Evolutionary conservation across 345 rosid species (phyloP), one percentile per base, ranked within the genome.

Genomic region (Eucalyptus sp.): DNA sequence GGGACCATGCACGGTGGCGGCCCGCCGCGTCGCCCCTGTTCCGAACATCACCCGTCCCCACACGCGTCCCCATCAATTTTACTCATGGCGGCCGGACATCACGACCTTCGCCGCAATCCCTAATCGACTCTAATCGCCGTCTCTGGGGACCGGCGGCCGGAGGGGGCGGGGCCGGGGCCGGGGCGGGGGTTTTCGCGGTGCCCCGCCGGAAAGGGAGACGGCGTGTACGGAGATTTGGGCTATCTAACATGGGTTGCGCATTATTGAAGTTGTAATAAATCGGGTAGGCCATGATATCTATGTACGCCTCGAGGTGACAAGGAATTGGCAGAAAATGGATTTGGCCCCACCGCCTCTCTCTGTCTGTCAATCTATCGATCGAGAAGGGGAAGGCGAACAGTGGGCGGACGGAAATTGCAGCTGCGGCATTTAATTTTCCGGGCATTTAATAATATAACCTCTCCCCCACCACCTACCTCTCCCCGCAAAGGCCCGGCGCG

Each of bases 91-190:
- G 44, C 43, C 20, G 13, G 4, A 33, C 9, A 17, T 24, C 25
- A 2, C 4, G 1, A 9, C 24, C 44, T 68, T 33, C 17, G 9
- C 43, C 44, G 2, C 24, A 17, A 9, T 17, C 80, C 10, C 44
- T 33, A 4, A 68, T 33, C 12, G 3, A 31, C 22, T 0, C 3
- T 16, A 68, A 4, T 5, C 4, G 2, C 3, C 2, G 24, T 17
- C 7, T 14, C 31, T 68, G 2, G 0, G 5, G 76, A 64, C 43
- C 37, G 11, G 71, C 4, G 71, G 29, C 33, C 8, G 33, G 71
- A 62, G 37, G 37, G 37, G 37, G n/a, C 5, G 13, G 62, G 22
- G 56, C 0, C n/a, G n/a, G n/a, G 56, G 56, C 3, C 56, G 24
- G 62, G 62, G 62, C 10, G 5, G 60, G 5, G 27, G 25, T 10